Evolutionary conservation across 345 rosid species (phyloP).

Genomic region (Citrus hindsii): DNA sequence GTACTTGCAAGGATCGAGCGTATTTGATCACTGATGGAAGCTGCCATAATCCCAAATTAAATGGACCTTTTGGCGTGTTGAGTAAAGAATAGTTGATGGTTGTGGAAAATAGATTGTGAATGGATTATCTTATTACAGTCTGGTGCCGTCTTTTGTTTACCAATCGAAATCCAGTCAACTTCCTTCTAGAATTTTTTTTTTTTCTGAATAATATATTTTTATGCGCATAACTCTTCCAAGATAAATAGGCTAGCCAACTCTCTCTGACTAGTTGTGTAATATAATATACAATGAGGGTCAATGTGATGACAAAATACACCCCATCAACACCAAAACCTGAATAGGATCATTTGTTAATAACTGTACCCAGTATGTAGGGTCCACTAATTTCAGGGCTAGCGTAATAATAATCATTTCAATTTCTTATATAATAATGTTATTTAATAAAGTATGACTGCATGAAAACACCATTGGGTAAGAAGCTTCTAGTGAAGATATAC

Average conservation of each 20-base stretch:
- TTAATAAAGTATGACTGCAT: background rate
- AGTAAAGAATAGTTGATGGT: background rate
- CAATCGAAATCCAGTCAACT: background rate
- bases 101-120: background rate
- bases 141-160: background rate
- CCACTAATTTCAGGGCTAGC: background rate
- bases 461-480: background rate
- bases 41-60: background rate
- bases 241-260: background rate
- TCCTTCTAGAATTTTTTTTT: background rate
- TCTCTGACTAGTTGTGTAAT: background rate
- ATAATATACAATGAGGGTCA: background rate
- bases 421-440: background rate
- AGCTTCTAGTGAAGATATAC: background rate
- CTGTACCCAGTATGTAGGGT: background rate
- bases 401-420: background rate
- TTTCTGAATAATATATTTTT: background rate
- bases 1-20: conserved; percentile 30
- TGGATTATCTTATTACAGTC: background rate
- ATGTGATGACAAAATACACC: too few relatives aligned
- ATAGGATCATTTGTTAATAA: too few relatives aligned
- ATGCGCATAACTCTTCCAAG: background rate
- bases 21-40: conserved; percentile 24
- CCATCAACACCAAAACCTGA: background rate
- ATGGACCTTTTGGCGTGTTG: background rate